These are phyloP conservation scores for Lachancea nothofagi DNA, from an alignment of 805 yeast species.

Conservation along the genomic window DNA sequence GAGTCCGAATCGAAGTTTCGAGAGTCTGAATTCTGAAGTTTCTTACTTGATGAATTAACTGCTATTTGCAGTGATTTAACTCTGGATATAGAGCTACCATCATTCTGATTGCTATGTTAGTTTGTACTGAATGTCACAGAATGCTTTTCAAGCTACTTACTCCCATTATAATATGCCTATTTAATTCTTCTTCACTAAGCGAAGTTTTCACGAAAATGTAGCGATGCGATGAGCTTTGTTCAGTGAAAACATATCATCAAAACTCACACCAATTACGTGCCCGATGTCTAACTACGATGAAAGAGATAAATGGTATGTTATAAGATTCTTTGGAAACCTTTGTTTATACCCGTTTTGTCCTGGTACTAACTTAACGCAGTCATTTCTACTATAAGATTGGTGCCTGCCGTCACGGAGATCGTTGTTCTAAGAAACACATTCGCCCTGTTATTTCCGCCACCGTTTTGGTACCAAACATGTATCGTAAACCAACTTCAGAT, in stretches of 20 bases:
- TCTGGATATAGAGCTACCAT: constrained; percentile 68
- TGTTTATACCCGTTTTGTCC: background rate
- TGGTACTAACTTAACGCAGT: constrained; percentile 28
- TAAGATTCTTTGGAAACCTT: background rate
- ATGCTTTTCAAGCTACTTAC: constrained; percentile 1
- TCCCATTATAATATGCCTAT: constrained; percentile 4
- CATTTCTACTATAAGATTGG: constrained; percentile 78
- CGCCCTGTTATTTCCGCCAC: constrained; percentile 63
- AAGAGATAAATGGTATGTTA: constrained; percentile 19
- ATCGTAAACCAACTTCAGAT: constrained; percentile 23
- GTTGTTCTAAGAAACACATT: constrained; percentile 69
- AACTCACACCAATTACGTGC: background rate
- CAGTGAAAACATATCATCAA: background rate
- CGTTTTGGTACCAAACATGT: constrained; percentile 41
- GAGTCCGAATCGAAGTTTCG: constrained; percentile 25
- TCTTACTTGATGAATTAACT: constrained; percentile 19
- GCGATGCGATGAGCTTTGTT: constrained; percentile 4
- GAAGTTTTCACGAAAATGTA: no score
- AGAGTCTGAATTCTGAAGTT: constrained; percentile 16
- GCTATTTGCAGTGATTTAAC: constrained; percentile 41
- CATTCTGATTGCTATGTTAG: constrained; percentile 37
- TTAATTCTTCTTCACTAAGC: no score
- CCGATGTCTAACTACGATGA: constrained; percentile 12
- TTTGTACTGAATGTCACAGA: background rate
- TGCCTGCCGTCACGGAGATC: constrained; percentile 89